Evolutionary conservation across 2,329 filamentous ascomycete species (phyloP).

Genomic region (Chaetomiaceae sp.): DNA sequence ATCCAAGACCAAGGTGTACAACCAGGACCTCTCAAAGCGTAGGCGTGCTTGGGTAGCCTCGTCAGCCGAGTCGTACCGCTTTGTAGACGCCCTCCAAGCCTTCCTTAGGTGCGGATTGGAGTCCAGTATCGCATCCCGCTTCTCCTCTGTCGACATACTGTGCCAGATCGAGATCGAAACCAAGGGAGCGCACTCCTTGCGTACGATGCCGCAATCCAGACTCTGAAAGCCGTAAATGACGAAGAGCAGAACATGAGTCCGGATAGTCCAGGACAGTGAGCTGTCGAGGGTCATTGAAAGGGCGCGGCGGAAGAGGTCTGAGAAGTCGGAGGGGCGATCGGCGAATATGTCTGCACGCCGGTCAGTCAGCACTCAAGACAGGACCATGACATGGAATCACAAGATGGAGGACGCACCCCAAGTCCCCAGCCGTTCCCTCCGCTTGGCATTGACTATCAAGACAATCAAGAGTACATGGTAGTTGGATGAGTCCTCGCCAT

Average conservation of each 20-base stretch:
- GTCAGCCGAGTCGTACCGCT: conserved; percentile 84
- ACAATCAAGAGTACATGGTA: conserved; percentile 85
- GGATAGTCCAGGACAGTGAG: conserved; percentile 61
- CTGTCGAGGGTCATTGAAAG: conserved; percentile 78
- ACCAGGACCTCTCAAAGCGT: conserved; percentile 89
- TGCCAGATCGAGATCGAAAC: conserved; percentile 97
- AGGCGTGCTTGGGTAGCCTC: conserved; percentile 72
- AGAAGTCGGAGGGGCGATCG: conserved; percentile 75
- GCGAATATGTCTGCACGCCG: conserved; percentile 65
- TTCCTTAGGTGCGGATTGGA: conserved; percentile 74
- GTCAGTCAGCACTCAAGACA: conserved; percentile 7
- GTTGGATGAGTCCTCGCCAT: conserved; percentile 82
- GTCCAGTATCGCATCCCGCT: conserved; percentile 68
- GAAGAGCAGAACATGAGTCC: conserved; percentile 82
- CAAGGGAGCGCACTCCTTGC: conserved; percentile 92
- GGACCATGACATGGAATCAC: too few species aligned
- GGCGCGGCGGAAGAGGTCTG: conserved; percentile 80
- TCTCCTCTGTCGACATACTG: conserved; percentile 73
- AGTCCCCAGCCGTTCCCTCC: conserved; percentile 77
- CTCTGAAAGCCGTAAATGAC: conserved; percentile 91
- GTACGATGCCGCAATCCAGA: conserved; percentile 79
- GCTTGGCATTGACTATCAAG: conserved; percentile 81
- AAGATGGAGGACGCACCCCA: conserved; percentile 62
- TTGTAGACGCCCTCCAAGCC: conserved; percentile 81
- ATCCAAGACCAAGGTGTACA: conserved; percentile 79